Base-by-base conservation (phyloP, 306 rosid genomes). In the Elaeagnus macrophylla region DNA sequence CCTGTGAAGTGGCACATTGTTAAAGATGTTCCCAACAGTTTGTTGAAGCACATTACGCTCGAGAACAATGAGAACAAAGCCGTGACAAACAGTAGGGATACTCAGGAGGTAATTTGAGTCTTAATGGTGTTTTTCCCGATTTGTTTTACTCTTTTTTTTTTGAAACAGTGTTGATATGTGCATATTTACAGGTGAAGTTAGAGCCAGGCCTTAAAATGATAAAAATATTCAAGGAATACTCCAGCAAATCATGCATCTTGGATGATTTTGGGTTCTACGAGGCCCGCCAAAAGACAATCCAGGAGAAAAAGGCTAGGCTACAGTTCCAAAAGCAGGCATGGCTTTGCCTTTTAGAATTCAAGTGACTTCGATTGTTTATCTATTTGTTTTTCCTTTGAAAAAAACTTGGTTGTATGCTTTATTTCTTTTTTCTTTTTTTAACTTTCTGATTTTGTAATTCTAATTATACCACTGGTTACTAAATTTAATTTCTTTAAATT, bases 1-100 rank as follows among this genome's bases (percentile, higher is more conserved):
- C 88, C 96, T 60, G 83, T 91, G 1, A 91, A 82, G 79, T 91
- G 99, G 99, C 96, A 84, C 66, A 56, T 91, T 39, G 95, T 91
- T 44, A 91, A 87, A 76, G 99, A 91, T 61, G 87, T 91, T 39
- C 99, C 99, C 7, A 91, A 91, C 83, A 87, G 88, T 73, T 72
- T 82, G 74, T 59, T 91, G 68, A 87, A 93, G 83, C 96, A 87
- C 79, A 87, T 91, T 8, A 87, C 88, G 7, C 81, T 91, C 53
- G 95, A 84, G 37, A 91, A 91, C 80, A 91, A 91, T 40, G 99
- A 91, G 82, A 84, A 91, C 75, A 91, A 91, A 46, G 96, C 99
- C 45, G 95, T 91, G 45, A 91, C 99, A 0, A 91, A 91, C 62
- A 91, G 99, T 48, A 72, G 99, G 79, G 99, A 91, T 56, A 91